phyloP scores from a whole-genome alignment of 441 rosid genomes.

The Viola pubescens region DNA sequence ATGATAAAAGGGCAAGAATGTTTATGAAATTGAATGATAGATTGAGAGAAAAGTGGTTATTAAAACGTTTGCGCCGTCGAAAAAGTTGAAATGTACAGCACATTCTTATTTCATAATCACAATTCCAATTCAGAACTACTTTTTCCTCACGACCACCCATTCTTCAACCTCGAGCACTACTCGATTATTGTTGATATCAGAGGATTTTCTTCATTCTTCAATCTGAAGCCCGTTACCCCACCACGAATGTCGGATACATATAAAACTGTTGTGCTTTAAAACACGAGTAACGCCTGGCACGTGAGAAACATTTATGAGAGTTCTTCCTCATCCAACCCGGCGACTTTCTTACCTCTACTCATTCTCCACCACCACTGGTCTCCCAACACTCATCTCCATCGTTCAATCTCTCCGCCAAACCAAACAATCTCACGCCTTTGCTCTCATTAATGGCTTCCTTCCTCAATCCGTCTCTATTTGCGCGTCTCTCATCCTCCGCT shows the following conservation, averaged over 20 bases:
- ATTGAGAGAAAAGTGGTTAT: conserved; percentile 15
- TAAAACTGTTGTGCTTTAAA: too few relatives aligned
- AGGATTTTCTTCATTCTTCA: too few relatives aligned
- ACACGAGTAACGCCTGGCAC: too few relatives aligned
- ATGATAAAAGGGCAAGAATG: conserved; percentile 17
- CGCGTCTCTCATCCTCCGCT: conserved; percentile 50
- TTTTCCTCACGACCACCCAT: neutral
- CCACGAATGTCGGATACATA: too few relatives aligned
- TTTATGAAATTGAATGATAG: conserved; percentile 19
- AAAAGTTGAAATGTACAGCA: neutral
- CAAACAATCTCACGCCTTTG: conserved; percentile 42
- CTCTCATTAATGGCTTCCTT: conserved; percentile 33
- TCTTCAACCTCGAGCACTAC: neutral
- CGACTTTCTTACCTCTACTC: neutral
- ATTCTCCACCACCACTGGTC: conserved; percentile 6
- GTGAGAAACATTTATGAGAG: neutral
- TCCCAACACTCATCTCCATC: conserved; percentile 27
- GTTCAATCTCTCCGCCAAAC: conserved; percentile 26
- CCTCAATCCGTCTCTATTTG: conserved; percentile 36
- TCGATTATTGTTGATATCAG: too few relatives aligned
- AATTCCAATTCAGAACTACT: neutral
- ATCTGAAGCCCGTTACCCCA: too few relatives aligned
- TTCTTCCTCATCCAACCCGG: conserved; percentile 1
- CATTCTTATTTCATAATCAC: neutral
- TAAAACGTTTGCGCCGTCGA: conserved; percentile 11